Evolutionary conservation across 805 yeast species (phyloP).

Genomic region (Yarrowia hollandica): DNA sequence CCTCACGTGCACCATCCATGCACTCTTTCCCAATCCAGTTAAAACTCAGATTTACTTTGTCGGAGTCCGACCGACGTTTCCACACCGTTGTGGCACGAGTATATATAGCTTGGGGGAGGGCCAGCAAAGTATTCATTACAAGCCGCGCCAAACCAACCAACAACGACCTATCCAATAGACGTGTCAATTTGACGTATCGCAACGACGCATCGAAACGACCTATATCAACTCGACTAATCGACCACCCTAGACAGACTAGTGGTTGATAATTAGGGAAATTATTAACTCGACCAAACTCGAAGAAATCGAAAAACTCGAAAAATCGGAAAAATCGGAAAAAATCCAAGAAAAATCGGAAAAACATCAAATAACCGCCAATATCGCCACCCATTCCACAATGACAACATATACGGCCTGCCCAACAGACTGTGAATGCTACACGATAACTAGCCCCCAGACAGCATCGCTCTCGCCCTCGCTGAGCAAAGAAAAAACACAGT

Average conservation of each 20-base stretch:
- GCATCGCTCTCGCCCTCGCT: neutral
- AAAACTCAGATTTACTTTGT: slow-evolving; percentile 17
- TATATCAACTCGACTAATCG: too few relatives aligned
- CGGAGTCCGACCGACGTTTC: slow-evolving; percentile 10
- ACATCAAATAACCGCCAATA: neutral
- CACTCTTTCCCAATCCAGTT: neutral
- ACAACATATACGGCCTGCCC: neutral
- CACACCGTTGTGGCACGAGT: neutral
- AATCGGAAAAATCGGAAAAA: too few relatives aligned
- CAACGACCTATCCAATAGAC: too few relatives aligned
- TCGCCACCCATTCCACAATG: neutral
- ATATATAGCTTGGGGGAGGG: neutral
- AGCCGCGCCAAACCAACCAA: too few relatives aligned
- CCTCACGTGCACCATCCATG: neutral
- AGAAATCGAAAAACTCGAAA: too few relatives aligned
- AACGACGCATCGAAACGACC: too few relatives aligned
- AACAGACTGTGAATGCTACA: slow-evolving; percentile 9
- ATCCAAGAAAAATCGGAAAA: too few relatives aligned
- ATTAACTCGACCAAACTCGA: too few relatives aligned
- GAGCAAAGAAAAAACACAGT: neutral
- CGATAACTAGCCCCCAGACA: neutral
- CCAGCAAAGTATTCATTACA: neutral
- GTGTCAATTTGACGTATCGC: too few relatives aligned
- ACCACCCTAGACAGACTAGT: too few relatives aligned
- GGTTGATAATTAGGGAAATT: too few relatives aligned